Conservation (phyloP, 2,329 filamentous ascomycete species). For the Colletotrichum sp. region DNA sequence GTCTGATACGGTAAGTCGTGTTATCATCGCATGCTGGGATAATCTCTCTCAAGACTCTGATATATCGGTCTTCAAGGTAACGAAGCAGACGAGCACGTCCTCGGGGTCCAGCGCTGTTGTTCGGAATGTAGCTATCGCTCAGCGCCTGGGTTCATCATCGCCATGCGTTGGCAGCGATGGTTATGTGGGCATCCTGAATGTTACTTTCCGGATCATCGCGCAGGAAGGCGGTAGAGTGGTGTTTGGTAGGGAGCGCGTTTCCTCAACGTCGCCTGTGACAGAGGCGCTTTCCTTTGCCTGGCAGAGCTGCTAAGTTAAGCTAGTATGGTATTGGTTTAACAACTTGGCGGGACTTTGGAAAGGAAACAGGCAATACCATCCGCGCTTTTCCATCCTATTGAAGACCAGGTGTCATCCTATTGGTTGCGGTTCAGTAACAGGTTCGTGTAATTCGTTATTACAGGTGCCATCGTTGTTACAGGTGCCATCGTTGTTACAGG, state of each 20-base stretch:
- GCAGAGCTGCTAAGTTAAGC: neutral
- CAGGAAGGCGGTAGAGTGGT: neutral
- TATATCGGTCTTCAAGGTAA: neutral
- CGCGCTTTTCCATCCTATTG: no score
- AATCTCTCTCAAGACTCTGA: neutral
- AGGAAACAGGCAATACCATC: neutral
- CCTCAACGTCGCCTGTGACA: conserved; percentile 1
- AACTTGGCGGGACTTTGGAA: neutral
- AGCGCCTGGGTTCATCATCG: conserved; percentile 12
- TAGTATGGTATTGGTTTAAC: neutral
- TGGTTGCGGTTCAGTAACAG: neutral
- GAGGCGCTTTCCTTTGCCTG: conserved; percentile 12
- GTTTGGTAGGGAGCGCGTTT: conserved; percentile 13
- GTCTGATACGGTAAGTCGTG: conserved; percentile 1
- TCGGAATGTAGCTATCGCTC: conserved; percentile 12
- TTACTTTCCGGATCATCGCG: conserved; percentile 21
- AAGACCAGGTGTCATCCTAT: neutral
- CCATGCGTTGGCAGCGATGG: conserved; percentile 12
- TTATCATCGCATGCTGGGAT: neutral
- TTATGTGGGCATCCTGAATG: conserved; percentile 22
- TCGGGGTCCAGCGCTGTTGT: neutral
- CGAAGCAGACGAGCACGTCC: conserved; percentile 7
- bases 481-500: no score
- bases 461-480: no score
- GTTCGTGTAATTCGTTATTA: neutral